phyloP scores from a whole-genome alignment of 768 basidiomycete species.

The Lanmaoa rubissima region DNA sequence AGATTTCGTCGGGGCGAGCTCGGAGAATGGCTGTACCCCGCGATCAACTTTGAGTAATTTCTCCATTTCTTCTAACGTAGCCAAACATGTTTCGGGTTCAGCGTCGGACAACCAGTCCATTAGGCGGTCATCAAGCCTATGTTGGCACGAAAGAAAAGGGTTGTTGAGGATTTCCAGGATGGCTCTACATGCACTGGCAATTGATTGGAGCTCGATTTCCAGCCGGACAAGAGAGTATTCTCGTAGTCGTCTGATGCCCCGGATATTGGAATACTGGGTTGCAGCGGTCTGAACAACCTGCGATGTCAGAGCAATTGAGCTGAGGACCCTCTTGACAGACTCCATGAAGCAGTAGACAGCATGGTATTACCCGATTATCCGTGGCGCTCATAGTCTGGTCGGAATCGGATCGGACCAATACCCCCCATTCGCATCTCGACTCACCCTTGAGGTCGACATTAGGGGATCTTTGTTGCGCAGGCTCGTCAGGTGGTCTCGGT shows the following conservation, averaged over 20 bases:
- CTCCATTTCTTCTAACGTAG: neutral
- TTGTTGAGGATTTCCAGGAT: neutral
- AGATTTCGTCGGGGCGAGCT: neutral
- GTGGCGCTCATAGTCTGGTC: too few relatives aligned
- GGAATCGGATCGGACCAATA: too few relatives aligned
- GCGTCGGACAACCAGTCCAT: neutral
- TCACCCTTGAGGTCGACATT: too few relatives aligned
- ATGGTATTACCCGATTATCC: too few relatives aligned
- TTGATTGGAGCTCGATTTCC: neutral
- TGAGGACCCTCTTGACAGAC: too few relatives aligned
- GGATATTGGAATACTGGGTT: neutral
- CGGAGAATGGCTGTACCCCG: neutral
- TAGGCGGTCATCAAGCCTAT: neutral
- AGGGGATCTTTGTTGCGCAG: too few relatives aligned
- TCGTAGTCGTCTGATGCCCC: neutral
- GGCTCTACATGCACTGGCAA: neutral
- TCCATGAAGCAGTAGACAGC: too few relatives aligned
- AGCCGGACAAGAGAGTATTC: neutral
- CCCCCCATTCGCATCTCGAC: too few relatives aligned
- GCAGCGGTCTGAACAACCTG: neutral
- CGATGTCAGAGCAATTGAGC: too few relatives aligned
- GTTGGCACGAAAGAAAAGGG: neutral
- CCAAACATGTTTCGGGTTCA: neutral
- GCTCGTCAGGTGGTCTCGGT: too few relatives aligned
- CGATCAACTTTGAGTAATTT: neutral